phyloP scores from a whole-genome alignment of 2,329 filamentous ascomycete species.

The Paraconiothyrium sp. region DNA sequence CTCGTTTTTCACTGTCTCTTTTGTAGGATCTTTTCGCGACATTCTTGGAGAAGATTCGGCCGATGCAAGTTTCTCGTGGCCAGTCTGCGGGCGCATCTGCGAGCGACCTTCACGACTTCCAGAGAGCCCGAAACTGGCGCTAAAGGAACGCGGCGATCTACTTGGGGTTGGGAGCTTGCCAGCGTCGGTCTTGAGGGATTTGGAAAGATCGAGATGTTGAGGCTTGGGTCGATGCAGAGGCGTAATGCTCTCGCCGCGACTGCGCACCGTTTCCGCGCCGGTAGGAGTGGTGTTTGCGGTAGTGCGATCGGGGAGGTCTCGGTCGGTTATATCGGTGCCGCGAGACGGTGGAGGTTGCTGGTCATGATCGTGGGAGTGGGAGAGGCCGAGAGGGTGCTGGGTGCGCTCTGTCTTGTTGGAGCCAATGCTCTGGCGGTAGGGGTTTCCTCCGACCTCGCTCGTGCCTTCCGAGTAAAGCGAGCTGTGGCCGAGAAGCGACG shows the following conservation, averaged over 20 bases:
- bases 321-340: constrained; percentile 82
- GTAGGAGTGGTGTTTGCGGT: constrained; percentile 80
- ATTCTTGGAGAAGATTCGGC: constrained; percentile 78
- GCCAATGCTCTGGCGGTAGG: constrained; percentile 50
- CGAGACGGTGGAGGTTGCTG: constrained; percentile 69
- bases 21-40: constrained; percentile 54
- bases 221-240: constrained; percentile 71
- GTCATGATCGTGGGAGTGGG: constrained; percentile 38
- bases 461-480: constrained; percentile 44
- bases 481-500: constrained; percentile 46
- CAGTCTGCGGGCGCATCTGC: constrained; percentile 61
- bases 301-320: constrained; percentile 73
- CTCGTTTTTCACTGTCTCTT: constrained; percentile 52
- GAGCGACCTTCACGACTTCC: constrained; percentile 60
- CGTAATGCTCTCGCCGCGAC: constrained; percentile 79
- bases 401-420: constrained; percentile 47
- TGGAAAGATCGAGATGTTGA: constrained; percentile 69
- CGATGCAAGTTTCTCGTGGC: constrained; percentile 86
- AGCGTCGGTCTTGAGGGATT: constrained; percentile 64
- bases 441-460: constrained; percentile 42
- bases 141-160: constrained; percentile 79
- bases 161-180: constrained; percentile 67
- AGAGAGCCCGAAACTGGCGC: constrained; percentile 76
- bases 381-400: constrained; percentile 38
- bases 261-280: constrained; percentile 65